Evolutionary conservation across 345 rosid species (phyloP), one percentile per base, ranked within the genome.

Genomic region (Aquilaria sinensis): DNA sequence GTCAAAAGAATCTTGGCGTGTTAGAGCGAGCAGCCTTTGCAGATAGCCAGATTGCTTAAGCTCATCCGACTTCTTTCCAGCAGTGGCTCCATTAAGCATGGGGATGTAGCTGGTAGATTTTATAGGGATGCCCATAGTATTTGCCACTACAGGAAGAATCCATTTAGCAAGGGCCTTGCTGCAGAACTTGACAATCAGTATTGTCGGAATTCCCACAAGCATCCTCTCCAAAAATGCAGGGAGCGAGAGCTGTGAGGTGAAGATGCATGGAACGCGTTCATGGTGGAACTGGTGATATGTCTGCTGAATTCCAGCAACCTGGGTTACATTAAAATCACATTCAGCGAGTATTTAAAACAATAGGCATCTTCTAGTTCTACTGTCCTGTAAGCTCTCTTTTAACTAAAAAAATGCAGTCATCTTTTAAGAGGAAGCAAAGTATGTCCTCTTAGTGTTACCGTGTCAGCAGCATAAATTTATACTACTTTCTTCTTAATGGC

Each of bases 221-320:
- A 83, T 70, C 80, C 97, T 86, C 56, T 95, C 95, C 1, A 81
- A 5, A 71, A 88, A 83, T 3, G 77, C 72, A 4, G 50, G 53
- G 23, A 81, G 0, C 0, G 80, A 53, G 8, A 94, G 87, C 47
- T 85, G 80, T 0, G 83, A 68, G 2, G 90, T 80, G 56, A 86
- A 83, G 49, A 94, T 51, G 52, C 68, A 75, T 0, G 92, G 89
- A 34, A 77, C 89, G 0, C 78, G 83, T 74, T 86, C 96, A 9
- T 90, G 99, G 82, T 94, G 99, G 78, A 85, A 94, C 74, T 90
- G 99, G 56, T 79, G 65, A 75, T 83, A 90, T 5, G 99, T 85
- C 74, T 79, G 96, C 61, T 90, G 96, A 63, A 94, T 73, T 29
- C 99, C 97, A 0, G 88, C 61, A 12, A 90, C 91, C 99, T 94